Conservation (phyloP, 2,329 filamentous ascomycete genomes). For the Drechslerella coelobrocha region DNA sequence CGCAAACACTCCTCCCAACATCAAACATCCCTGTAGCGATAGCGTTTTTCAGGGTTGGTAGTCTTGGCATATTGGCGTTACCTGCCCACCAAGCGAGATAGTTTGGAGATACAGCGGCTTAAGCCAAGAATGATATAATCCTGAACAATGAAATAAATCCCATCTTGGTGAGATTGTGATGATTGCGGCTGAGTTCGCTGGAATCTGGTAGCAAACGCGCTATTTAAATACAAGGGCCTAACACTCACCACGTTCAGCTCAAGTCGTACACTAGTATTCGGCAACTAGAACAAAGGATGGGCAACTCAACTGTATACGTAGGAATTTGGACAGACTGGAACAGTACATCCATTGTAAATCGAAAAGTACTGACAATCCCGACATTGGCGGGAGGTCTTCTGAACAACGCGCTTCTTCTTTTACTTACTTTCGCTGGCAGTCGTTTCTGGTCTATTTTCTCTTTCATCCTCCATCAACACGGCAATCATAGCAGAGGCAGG, state of each 20-base stretch:
- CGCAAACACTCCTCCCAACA: no score
- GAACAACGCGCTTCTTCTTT: constrained; percentile 22
- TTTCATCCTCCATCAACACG: constrained; percentile 12
- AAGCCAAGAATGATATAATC: background rate
- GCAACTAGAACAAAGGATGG: background rate
- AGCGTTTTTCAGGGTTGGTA: background rate
- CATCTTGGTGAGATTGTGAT: background rate
- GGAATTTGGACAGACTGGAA: constrained; percentile 24
- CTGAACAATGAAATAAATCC: background rate
- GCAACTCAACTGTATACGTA: constrained; percentile 4
- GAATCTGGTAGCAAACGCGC: background rate
- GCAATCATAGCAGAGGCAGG: constrained; percentile 4
- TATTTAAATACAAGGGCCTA: background rate
- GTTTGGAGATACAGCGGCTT: background rate
- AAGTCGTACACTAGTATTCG: background rate
- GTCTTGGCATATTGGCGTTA: background rate
- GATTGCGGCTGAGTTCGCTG: background rate
- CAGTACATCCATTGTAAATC: constrained; percentile 2
- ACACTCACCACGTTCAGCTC: background rate
- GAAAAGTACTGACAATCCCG: constrained; percentile 4
- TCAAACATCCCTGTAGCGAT: background rate
- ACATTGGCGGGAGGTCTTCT: constrained; percentile 7
- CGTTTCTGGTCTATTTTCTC: constrained; percentile 21
- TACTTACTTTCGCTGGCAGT: constrained; percentile 16
- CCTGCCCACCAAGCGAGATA: background rate